phyloP scores from a whole-genome alignment of 495 filamentous ascomycete species.

The Letharia lupina region DNA sequence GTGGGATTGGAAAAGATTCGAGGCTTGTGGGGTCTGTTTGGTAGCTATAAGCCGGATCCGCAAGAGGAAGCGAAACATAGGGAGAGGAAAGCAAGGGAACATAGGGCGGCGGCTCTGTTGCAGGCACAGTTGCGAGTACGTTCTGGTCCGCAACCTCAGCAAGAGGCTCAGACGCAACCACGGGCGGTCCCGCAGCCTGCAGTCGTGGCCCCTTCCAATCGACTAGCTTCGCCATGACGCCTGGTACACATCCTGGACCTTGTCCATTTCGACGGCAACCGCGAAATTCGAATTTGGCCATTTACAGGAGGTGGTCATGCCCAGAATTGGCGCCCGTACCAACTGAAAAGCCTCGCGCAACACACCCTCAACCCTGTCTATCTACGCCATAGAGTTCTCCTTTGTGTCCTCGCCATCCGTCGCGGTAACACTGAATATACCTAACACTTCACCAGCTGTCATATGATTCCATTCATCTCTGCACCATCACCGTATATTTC shows the following conservation, averaged over 20 bases:
- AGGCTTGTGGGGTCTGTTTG: constrained; percentile 5
- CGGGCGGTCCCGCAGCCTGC: not conserved
- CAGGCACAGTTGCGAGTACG: not conserved
- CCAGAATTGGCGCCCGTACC: not conserved
- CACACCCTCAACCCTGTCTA: not conserved
- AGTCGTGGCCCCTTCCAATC: not conserved
- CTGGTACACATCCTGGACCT: not conserved
- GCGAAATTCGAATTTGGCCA: not conserved
- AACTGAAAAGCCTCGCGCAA: not conserved
- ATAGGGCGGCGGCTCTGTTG: not conserved
- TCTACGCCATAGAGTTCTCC: not conserved
- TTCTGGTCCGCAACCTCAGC: not conserved
- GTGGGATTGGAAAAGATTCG: constrained; percentile 1
- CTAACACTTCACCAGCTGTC: not conserved
- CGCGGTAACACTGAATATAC: not conserved
- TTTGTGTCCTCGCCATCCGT: not conserved
- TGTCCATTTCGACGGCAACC: not conserved
- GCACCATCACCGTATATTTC: not conserved
- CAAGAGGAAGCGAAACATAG: constrained; percentile 1
- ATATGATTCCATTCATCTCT: not conserved
- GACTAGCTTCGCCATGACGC: not conserved
- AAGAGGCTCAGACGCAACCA: constrained; percentile 3
- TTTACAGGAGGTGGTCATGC: not conserved
- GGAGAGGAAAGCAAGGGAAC: not conserved
- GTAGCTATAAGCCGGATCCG: constrained; percentile 2